A percentile compares a stretch with the other conserved stretches of the same genome.
Conservation (phyloP, 75 land plant species). For the Pseudotsuga menziesii region DNA sequence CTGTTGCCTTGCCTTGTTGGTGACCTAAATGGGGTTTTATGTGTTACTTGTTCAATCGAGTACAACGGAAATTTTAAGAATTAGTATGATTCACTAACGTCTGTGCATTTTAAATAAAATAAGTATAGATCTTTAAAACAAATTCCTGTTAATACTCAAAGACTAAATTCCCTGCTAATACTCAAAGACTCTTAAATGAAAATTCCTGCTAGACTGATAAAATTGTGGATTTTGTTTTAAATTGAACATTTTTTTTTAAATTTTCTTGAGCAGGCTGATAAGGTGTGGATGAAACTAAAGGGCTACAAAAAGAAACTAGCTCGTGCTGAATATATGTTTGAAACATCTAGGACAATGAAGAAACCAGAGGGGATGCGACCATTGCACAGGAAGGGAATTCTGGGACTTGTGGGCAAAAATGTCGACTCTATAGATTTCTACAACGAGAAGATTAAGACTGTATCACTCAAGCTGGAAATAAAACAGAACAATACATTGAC, state of each 20-base stretch:
- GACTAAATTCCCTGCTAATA: no score
- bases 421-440: constrained; percentile 78
- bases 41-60: background rate
- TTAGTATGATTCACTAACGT: no score
- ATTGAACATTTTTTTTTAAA: background rate
- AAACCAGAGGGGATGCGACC: constrained; percentile 65
- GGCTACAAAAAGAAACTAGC: constrained; percentile 63
- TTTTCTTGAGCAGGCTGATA: constrained; percentile 39
- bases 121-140: no score
- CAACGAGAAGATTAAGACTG: constrained; percentile 52
- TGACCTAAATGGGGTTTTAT: background rate
- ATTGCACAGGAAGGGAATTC: constrained; percentile 49
- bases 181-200: no score
- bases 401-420: constrained; percentile 66
- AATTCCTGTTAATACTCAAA: no score
- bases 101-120: no score
- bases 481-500: constrained; percentile 48
- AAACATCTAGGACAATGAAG: constrained; percentile 35
- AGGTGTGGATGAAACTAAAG: constrained; percentile 60
- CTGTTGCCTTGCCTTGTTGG: background rate
- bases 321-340: constrained; percentile 62
- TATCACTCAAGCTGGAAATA: constrained; percentile 37
- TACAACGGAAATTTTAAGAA: no score
- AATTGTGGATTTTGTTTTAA: background rate
- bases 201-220: no score